Conservation (phyloP, 768 basidiomycete genomes). For the Lactifluus rugatus region DNA sequence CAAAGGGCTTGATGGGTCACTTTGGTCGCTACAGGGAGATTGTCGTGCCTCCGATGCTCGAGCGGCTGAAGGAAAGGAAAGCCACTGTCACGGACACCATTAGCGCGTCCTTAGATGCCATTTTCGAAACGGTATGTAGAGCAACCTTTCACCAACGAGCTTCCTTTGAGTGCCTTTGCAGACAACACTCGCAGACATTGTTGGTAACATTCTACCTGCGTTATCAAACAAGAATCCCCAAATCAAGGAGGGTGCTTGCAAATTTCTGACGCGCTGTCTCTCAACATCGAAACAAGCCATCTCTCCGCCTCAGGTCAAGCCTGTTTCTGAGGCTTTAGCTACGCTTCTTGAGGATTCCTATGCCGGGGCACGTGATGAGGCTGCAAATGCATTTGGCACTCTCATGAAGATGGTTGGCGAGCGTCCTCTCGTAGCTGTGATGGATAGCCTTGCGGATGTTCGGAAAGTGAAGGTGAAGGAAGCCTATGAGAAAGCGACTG, state of each 20-base stretch:
- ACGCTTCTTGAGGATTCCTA: constrained; percentile 76
- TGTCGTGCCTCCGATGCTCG: constrained; percentile 70
- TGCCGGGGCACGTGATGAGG: constrained; percentile 82
- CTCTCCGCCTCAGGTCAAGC: constrained; percentile 66
- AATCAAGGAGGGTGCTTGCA: constrained; percentile 86
- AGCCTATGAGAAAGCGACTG: constrained; percentile 83
- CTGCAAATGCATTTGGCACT: constrained; percentile 79
- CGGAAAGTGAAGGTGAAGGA: constrained; percentile 91
- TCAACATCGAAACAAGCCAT: constrained; percentile 61
- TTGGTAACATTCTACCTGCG: constrained; percentile 70
- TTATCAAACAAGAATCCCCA: constrained; percentile 91
- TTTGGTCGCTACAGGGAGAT: constrained; percentile 69
- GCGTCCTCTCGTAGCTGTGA: constrained; percentile 73
- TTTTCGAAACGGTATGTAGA: constrained; percentile 65
- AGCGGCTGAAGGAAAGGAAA: constrained; percentile 91
- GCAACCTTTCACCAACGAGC: constrained; percentile 3
- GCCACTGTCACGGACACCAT: constrained; percentile 82
- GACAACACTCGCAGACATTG: constrained; percentile 71
- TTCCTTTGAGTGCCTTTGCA: constrained; percentile 27
- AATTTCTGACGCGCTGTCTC: constrained; percentile 76
- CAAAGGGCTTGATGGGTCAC: constrained; percentile 63
- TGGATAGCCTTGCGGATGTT: constrained; percentile 80
- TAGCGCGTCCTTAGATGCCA: constrained; percentile 78
- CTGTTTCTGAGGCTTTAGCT: constrained; percentile 67
- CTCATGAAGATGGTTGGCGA: constrained; percentile 98